Base-by-base conservation (phyloP, 2,329 filamentous ascomycete species). In the Sporothrix protearum region DNA sequence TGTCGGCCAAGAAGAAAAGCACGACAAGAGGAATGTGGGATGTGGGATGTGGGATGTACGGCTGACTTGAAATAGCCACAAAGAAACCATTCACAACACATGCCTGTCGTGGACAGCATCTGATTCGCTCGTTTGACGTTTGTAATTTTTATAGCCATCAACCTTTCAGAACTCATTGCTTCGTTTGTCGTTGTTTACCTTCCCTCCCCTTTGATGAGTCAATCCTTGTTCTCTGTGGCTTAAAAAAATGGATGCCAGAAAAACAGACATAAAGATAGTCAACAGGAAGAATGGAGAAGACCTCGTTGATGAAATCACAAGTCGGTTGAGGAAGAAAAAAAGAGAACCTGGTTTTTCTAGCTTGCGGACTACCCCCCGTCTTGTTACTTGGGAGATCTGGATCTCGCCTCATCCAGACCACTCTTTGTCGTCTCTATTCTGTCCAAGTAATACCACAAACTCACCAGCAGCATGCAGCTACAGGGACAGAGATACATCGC, bases 1-100 rank as follows among this genome's bases (percentile, higher is more conserved):
- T 63, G 57, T 63, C 57, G 42, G 57, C 57, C 33, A 63, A 63
- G 42, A 63, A 22, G 10, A 63, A 63, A 42, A 42, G 33, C 57
- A 61, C 19, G 33, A 39, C n/a, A n/a, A n/a, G n/a, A n/a, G n/a
- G n/a, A n/a, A n/a, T n/a, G n/a, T n/a, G n/a, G n/a, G 10, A 6
- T 25, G 33, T 36, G 25, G 5, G 19, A 63, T 9, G 10, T 42
- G 36, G 8, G 19, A 42, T 39, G 5, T 28, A 22, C 19, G 30
- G n/a, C 2, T 12, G 7, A 22, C 19, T 12, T 16, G 28, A 64
- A 64, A 64, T 64, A 39, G 59, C 59, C 59, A 64, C 30, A 36
- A 59, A n/a, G 10, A 33, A 19, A 36, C 53, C 28, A 19, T 8
- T 30, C 28, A 14, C 53, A 30, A 33, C 28, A 59, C 55, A 59